Evolutionary conservation across 1,284 basidiomycete genomes (phyloP), one percentile per base, ranked within the genome.

Genomic region (Tremellales sp.): DNA sequence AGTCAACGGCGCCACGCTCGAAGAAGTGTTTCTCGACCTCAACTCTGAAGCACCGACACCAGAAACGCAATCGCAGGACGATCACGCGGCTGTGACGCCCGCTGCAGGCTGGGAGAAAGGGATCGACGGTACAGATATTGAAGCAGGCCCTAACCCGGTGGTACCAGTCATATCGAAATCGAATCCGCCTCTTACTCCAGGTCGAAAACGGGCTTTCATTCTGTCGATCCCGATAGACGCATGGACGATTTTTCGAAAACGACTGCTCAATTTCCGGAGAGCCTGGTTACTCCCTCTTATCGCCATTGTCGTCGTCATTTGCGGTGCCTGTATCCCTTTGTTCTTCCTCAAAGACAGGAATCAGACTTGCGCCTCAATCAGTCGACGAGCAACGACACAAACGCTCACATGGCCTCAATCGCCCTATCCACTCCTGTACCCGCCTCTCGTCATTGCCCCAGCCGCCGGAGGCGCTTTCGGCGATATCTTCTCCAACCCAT

Each of bases 11-110:
- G 83, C 86, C 1, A 82, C 85, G 4, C 84, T 89, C 44, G 87
- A 89, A 62, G 84, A 87, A 49, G 84, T 89, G 36, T 89, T 89
- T 74, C 75, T 89, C 7, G 78, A 80, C 40, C 72, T 89, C 25
- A 87, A 77, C 46, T 13, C 39, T 31, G 25, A 27, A 26, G 22
- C 42, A 23, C 15, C 22, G 40, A 29, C 17, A 12, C 13, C 37
- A 13, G 15, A 26, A 17, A 43, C 45, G 13, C 23, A 12, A 21
- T 40, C 35, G 15, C 15, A 33, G 23, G 31, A 15, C 11, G 49
- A 42, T 5, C 33, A 45, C n/a, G n/a, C 35, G 17, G 19, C 49
- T 19, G 17, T 22, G 5, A 29, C 26, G 27, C 21, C 25, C 10
- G 39, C 15, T 15, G 6, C 19, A 22, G 39, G 39, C 19, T 24